Evolutionary conservation across 2,329 filamentous ascomycete species (phyloP).

Genomic region (Beauveria sp.): DNA sequence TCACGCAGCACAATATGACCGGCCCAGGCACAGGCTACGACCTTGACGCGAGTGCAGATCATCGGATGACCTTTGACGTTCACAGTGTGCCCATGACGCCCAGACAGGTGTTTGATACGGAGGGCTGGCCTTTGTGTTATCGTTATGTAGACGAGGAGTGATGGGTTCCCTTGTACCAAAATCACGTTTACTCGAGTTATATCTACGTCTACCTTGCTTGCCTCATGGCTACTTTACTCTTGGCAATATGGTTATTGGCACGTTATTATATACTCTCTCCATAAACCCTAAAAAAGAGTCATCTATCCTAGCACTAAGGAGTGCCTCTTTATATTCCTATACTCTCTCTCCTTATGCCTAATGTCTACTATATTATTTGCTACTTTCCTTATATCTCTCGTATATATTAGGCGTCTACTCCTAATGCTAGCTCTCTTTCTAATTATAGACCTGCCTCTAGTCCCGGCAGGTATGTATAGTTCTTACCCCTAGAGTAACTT

Average conservation of each 20-base stretch:
- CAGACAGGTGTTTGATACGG: not conserved
- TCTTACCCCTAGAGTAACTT: not conserved
- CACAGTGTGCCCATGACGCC: not conserved
- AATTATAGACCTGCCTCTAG: slow-evolving; percentile 5
- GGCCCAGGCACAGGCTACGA: not conserved
- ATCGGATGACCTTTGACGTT: not conserved
- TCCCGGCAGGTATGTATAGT: slow-evolving; percentile 5
- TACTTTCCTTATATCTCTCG: not conserved
- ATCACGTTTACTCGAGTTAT: too few relatives aligned
- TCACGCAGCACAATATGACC: not conserved
- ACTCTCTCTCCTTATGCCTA: too few relatives aligned
- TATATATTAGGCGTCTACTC: not conserved
- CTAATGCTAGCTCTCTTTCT: not conserved
- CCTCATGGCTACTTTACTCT: not conserved
- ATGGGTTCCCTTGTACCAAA: not conserved
- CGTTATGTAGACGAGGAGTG: not conserved
- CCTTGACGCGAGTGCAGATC: not conserved
- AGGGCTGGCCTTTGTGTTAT: not conserved
- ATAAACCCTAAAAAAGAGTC: too few relatives aligned
- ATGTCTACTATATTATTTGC: not conserved
- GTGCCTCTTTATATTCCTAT: too few relatives aligned
- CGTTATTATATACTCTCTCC: too few relatives aligned
- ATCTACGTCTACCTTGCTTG: too few relatives aligned
- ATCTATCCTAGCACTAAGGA: too few relatives aligned
- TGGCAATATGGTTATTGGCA: not conserved